Conservation (phyloP, 495 filamentous ascomycete species). For the Trichoderma reesei region DNA sequence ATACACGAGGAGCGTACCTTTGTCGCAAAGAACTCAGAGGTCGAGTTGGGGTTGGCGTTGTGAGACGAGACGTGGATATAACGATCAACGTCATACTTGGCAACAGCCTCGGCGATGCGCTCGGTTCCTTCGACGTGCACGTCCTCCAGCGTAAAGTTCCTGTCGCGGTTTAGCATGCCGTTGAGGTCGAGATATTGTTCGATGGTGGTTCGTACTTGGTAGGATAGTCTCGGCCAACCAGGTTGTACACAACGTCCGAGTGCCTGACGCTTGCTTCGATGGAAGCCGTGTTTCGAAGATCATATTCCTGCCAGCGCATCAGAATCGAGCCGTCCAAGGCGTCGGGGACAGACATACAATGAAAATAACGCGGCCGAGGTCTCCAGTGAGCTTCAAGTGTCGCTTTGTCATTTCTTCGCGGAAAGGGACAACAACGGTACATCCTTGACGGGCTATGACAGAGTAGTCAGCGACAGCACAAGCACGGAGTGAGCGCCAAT, state of each 20-base stretch:
- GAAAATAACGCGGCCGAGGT: conserved; percentile 82
- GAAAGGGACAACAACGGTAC: conserved; percentile 86
- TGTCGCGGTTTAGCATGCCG: conserved; percentile 21
- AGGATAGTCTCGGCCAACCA: conserved; percentile 85
- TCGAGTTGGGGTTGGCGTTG: conserved; percentile 72
- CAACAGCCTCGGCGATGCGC: conserved; percentile 88
- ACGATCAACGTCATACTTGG: conserved; percentile 96
- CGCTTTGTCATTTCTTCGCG: conserved; percentile 97
- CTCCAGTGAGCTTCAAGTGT: conserved; percentile 88
- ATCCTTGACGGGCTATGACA: conserved; percentile 71
- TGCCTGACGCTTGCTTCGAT: conserved; percentile 95
- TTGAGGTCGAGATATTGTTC: neutral
- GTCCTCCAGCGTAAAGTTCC: conserved; percentile 88
- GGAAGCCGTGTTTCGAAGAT: conserved; percentile 87
- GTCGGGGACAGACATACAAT: conserved; percentile 38
- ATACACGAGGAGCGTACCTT: conserved; percentile 48
- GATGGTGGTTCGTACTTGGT: conserved; percentile 65
- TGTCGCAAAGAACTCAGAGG: conserved; percentile 78
- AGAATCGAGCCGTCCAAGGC: neutral
- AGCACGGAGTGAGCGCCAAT: neutral
- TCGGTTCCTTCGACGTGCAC: conserved; percentile 92
- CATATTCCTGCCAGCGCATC: conserved; percentile 60
- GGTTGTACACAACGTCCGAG: conserved; percentile 94
- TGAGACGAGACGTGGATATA: conserved; percentile 96
- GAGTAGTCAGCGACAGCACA: neutral